Evolutionary conservation across 192 early-diverging fungal species (phyloP).

Genomic region (Coemansia sp.): DNA sequence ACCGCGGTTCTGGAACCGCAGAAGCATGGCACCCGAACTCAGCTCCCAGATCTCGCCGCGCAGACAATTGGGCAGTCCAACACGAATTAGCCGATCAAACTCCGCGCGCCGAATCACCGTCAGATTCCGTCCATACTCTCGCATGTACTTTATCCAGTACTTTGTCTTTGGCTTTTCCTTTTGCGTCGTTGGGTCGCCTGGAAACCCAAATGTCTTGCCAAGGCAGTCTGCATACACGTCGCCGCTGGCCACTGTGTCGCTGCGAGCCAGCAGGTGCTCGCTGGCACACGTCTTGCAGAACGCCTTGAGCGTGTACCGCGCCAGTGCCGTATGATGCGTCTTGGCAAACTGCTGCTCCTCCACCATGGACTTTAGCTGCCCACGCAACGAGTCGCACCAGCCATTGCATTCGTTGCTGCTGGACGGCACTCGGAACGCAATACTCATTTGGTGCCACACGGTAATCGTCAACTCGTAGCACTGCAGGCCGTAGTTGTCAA

Average conservation of each 20-base stretch:
- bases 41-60: slow-evolving; percentile 95
- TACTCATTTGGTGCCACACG: slow-evolving; percentile 86
- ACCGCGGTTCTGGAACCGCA: slow-evolving; percentile 82
- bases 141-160: slow-evolving; percentile 51
- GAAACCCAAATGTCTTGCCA: slow-evolving; percentile 52
- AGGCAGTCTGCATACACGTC: slow-evolving; percentile 31
- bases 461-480: slow-evolving; percentile 77
- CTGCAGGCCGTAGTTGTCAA: slow-evolving; percentile 33
- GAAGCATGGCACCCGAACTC: slow-evolving; percentile 82
- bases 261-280: slow-evolving; percentile 56
- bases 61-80: slow-evolving; percentile 83
- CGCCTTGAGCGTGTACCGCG: slow-evolving; percentile 49
- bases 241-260: neutral
- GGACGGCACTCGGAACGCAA: slow-evolving; percentile 79
- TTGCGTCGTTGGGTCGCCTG: slow-evolving; percentile 29
- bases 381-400: slow-evolving; percentile 77
- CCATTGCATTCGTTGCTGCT: slow-evolving; percentile 67
- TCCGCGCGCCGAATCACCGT: slow-evolving; percentile 77
- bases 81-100: slow-evolving; percentile 85
- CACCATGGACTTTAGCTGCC: slow-evolving; percentile 74
- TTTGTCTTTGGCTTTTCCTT: slow-evolving; percentile 42
- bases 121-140: slow-evolving; percentile 83
- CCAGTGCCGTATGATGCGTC: slow-evolving; percentile 25
- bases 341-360: slow-evolving; percentile 72
- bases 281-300: slow-evolving; percentile 68